phyloP scores from a whole-genome alignment of 2,329 filamentous ascomycete genomes.

The Fusarium denticulatum region DNA sequence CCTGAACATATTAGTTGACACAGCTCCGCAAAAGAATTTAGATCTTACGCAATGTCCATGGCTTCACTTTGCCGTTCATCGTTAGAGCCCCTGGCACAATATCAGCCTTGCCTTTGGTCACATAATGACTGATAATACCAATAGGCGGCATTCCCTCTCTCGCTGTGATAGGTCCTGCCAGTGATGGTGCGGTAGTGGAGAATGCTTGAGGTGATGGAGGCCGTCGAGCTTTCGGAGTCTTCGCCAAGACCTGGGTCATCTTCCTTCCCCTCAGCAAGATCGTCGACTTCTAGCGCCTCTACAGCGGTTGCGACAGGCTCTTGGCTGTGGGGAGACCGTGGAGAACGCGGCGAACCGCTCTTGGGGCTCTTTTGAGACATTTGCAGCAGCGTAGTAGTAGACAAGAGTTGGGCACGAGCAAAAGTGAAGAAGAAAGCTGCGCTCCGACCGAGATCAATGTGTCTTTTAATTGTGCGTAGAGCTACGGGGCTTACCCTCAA shows the following conservation, averaged over 20 bases:
- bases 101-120: background rate
- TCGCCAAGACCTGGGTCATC: constrained; percentile 13
- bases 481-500: background rate
- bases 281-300: constrained; percentile 1
- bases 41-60: constrained; percentile 14
- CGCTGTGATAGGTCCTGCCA: constrained; percentile 12
- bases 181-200: constrained; percentile 21
- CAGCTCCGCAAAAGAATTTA: too few relatives aligned
- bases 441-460: background rate
- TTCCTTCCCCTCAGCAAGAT: background rate
- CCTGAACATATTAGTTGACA: background rate
- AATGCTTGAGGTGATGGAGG: constrained; percentile 16
- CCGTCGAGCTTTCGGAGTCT: constrained; percentile 7
- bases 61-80: constrained; percentile 19
- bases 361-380: constrained; percentile 6
- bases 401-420: background rate
- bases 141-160: constrained; percentile 18
- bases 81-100: background rate
- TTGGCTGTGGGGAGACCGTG: background rate
- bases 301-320: background rate
- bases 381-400: background rate
- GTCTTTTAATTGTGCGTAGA: background rate
- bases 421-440: background rate
- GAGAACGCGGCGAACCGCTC: background rate
- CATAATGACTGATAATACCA: background rate